A percentile compares a stretch with the other conserved stretches of the same genome.
Conservation (phyloP, 306 rosid species). For the Calophaca sinica region DNA sequence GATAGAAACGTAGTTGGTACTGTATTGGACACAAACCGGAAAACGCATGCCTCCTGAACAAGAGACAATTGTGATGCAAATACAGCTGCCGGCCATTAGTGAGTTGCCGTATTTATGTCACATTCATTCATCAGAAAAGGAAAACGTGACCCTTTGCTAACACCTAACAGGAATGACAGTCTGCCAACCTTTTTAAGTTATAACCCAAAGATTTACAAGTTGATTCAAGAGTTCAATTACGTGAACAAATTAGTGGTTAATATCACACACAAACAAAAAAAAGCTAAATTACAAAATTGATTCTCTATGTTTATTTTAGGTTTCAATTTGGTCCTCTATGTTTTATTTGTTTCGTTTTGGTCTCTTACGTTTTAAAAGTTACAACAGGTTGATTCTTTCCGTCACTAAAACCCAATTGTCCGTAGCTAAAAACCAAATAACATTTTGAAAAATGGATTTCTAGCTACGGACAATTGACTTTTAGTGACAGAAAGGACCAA, state of each 20-base stretch:
- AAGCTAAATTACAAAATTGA: background rate
- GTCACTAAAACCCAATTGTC: no score
- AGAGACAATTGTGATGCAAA: slow-evolving; percentile 29
- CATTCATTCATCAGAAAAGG: slow-evolving; percentile 33
- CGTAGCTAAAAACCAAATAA: no score
- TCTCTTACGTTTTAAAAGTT: no score
- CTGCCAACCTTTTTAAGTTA: slow-evolving; percentile 35
- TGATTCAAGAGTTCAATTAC: background rate
- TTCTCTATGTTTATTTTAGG: no score
- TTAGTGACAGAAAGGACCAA: no score
- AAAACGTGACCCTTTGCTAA: slow-evolving; percentile 40
- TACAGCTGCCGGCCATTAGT: no score
- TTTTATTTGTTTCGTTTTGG: no score
- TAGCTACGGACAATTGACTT: no score
- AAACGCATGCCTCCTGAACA: slow-evolving; percentile 32
- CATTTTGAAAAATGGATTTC: no score
- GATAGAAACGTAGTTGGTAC: slow-evolving; percentile 26
- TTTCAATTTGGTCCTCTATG: no score
- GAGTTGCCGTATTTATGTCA: slow-evolving; percentile 32
- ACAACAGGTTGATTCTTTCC: no score
- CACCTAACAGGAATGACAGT: slow-evolving; percentile 43
- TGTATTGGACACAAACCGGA: slow-evolving; percentile 10
- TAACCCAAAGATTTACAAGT: background rate
- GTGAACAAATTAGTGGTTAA: background rate
- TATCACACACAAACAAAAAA: no score